Conservation (phyloP, 495 filamentous ascomycete species). For the Hypoxylon fuscum region DNA sequence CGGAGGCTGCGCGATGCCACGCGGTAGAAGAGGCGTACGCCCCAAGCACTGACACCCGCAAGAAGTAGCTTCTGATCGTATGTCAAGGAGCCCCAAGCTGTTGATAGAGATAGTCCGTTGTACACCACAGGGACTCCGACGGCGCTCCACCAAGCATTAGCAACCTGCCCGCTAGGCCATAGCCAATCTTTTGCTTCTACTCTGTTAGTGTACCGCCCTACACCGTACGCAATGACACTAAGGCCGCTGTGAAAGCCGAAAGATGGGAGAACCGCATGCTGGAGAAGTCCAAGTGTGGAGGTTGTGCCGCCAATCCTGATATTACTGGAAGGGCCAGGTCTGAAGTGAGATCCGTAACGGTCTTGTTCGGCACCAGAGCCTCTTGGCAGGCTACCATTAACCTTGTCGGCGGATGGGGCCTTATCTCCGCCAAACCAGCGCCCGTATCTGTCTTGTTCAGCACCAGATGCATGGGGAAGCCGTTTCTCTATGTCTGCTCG, state of each 20-base stretch:
- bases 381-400: constrained; percentile 22
- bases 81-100: constrained; percentile 55
- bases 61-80: constrained; percentile 63
- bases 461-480: constrained; percentile 25
- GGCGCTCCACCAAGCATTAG: constrained; percentile 68
- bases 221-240: constrained; percentile 54
- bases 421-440: constrained; percentile 29
- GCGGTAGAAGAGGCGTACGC: constrained; percentile 61
- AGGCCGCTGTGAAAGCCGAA: constrained; percentile 30
- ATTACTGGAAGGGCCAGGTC: neutral
- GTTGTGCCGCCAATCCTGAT: constrained; percentile 20
- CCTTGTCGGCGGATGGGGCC: neutral
- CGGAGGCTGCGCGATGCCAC: constrained; percentile 54
- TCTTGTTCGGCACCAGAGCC: constrained; percentile 29
- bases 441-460: constrained; percentile 35
- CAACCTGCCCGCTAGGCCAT: constrained; percentile 63
- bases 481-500: constrained; percentile 31
- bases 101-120: constrained; percentile 48
- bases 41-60: constrained; percentile 63
- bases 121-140: constrained; percentile 56
- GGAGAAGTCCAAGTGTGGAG: constrained; percentile 28
- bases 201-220: constrained; percentile 56
- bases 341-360: constrained; percentile 28
- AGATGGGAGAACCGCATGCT: constrained; percentile 32
- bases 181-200: constrained; percentile 66